Base-by-base conservation (phyloP, 805 yeast species). In the Schwanniomyces sp. region DNA sequence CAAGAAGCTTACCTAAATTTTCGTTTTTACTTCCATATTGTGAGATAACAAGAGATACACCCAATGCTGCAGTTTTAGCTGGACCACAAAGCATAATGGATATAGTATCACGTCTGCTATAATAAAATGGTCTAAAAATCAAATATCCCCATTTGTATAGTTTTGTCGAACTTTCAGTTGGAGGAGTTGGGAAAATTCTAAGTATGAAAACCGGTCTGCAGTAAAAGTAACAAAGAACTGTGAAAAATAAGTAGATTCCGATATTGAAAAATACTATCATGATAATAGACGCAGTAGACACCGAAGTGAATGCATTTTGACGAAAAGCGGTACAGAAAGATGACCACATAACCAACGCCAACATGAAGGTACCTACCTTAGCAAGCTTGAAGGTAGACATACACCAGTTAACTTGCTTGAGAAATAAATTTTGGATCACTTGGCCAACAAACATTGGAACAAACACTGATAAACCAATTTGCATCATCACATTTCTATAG, bases 21-120 rank as follows among this genome's bases (percentile, higher is more conserved):
- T 76, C 72, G 55, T 79, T 81, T 40, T 75, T 58, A 5, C 79
- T 66, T n/a, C 95, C 96, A 62, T 88, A 90, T 62, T 87, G 92
- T 0, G 92, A 81, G 1, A 90, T 75, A n/a, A 86, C 75, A 44
- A 90, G 72, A 1, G 96, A 86, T 3, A 90, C 96, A 32, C 96
- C 97, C 43, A 90, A 72, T 0, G 96, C 96, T 0, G 96, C 97
- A 1, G 96, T 90, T 64, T 90, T 91, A 2, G 97, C 96, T 6
- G 96, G 92, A 8, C 96, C 96, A 66, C 96, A 88, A 50, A 89
- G 76, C 86, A 90, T 79, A 43, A 91, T 78, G 9, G 91, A 76
- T 29, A 88, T 87, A 0, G 96, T 81, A 58, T 91, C 96, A 43
- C 72, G 65, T 54, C 84, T 80, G 57, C 76, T 75, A 64, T 86